Percentiles rank a stretch among this genome's conserved stretches.
Conservation (phyloP, 495 filamentous ascomycete genomes). For the Penicillium paxilli region DNA sequence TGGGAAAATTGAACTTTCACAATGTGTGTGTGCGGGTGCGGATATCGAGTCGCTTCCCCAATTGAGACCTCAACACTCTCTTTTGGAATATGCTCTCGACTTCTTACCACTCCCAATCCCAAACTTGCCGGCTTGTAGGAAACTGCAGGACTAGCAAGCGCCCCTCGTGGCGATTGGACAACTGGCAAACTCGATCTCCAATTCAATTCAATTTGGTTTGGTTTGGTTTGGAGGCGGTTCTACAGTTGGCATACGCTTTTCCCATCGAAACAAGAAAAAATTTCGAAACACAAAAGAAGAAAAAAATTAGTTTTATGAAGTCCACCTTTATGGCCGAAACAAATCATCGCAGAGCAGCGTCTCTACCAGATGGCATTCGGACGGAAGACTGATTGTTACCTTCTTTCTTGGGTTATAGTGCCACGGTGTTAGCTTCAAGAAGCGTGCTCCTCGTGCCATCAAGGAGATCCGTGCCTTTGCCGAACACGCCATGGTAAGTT, state of each 20-base stretch:
- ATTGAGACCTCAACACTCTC: conserved; percentile 1
- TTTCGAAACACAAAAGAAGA: conserved; percentile 34
- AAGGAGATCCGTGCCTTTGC: conserved; percentile 98
- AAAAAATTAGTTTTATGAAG: conserved; percentile 70
- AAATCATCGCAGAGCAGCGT: conserved; percentile 32
- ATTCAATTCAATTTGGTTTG: neutral
- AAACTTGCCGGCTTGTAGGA: conserved; percentile 2
- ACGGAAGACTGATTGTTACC: conserved; percentile 58
- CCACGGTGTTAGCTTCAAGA: conserved; percentile 98
- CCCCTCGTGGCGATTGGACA: conserved; percentile 9
- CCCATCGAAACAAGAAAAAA: conserved; percentile 27
- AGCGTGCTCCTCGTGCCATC: conserved; percentile 95
- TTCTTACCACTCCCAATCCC: neutral
- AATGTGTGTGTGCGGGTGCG: conserved; percentile 19
- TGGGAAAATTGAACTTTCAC: conserved; percentile 10
- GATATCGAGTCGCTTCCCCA: neutral
- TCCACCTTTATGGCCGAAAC: conserved; percentile 57
- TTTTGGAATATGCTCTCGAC: neutral
- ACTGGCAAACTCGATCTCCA: neutral
- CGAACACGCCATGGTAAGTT: conserved; percentile 87
- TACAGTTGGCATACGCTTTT: conserved; percentile 17
- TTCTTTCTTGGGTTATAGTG: conserved; percentile 60
- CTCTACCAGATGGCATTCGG: conserved; percentile 56
- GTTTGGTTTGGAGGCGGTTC: neutral
- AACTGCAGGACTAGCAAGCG: conserved; percentile 5